A percentile compares a stretch with the other conserved stretches of the same genome.
Conservation (phyloP, 495 filamentous ascomycete genomes). For the Penicillium simplicissimum region DNA sequence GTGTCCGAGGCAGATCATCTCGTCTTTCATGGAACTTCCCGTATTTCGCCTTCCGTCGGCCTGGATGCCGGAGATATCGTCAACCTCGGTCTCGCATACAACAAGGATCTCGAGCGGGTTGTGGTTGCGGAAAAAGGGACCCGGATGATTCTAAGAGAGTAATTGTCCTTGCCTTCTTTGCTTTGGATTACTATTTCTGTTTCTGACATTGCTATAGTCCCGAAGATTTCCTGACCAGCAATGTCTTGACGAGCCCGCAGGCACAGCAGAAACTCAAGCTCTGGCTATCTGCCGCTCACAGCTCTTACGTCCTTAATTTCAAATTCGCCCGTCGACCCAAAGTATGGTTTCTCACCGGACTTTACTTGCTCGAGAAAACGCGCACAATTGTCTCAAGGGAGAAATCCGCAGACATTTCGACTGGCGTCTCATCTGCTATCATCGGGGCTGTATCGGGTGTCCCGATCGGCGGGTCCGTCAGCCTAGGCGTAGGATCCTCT, state of each 20-base stretch:
- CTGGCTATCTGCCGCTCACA: conserved; percentile 30
- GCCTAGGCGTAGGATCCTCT: conserved; percentile 19
- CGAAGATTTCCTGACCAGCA: conserved; percentile 21
- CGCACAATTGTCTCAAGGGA: conserved; percentile 20
- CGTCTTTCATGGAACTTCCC: conserved; percentile 23
- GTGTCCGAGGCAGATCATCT: conserved; percentile 19
- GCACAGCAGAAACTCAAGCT: conserved; percentile 27
- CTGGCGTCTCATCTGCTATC: conserved; percentile 23
- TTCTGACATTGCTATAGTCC: conserved; percentile 17
- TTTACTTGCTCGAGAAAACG: conserved; percentile 26
- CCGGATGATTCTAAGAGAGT: conserved; percentile 28
- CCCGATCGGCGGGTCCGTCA: conserved; percentile 28
- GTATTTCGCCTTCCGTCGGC: conserved; percentile 18
- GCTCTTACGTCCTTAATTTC: conserved; percentile 26
- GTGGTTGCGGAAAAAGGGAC: conserved; percentile 23
- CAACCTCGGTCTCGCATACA: conserved; percentile 28
- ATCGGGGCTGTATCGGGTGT: conserved; percentile 26
- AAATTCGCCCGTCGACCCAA: conserved; percentile 32
- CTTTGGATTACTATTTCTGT: background rate
- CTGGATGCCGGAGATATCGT: conserved; percentile 26
- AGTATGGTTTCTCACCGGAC: conserved; percentile 28
- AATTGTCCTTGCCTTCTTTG: background rate
- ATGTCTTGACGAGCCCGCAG: conserved; percentile 19
- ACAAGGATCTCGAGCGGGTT: conserved; percentile 26
- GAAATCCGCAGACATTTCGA: conserved; percentile 18